Evolutionary conservation across 192 early-diverging fungal species (phyloP), one percentile per base, ranked within the genome.

Genomic region (Lunasporangiospora selenospora): DNA sequence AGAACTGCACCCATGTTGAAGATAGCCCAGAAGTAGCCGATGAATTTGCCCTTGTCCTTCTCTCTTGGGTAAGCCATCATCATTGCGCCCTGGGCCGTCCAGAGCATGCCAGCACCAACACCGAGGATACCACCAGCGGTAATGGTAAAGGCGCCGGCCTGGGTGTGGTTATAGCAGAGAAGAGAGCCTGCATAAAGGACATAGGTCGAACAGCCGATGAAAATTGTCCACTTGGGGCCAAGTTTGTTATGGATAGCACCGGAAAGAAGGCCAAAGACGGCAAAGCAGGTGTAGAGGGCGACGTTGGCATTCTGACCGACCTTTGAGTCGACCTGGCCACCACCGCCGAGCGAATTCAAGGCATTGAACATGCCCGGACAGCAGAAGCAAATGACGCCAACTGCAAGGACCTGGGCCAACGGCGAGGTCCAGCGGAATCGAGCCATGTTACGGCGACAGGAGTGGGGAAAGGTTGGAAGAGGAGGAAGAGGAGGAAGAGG

Each of bases 51-150:
- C 77, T 92, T 92, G 29, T 89, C 80, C n/a, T 85, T 66, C 63
- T 93, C 92, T 18, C 76, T 70, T 38, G 93, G 90, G 73, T 95
- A 93, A 43, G 92, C 88, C 61, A 91, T 80, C 87, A 92, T 90
- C 45, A 95, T 90, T 62, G 87, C 85, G 40, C 91, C 85, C 61
- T 90, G 88, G 13, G 88, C 88, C 6, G 89, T 85, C 81, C 83
- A 80, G 4, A 81, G 50, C 54, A 93, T 78, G 40, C 89, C 91
- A 7, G 93, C 93, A 55, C 91, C 89, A 16, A 90, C 60, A 65
- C 93, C 93, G 19, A 95, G 84, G 51, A 93, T 69, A 7, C 83
- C 91, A 36, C 90, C 90, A 16, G 91, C 77, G 18, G 81, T 75
- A 47, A 93, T 86, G 12, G 85, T 84, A 53, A 95, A 90, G 8